A percentile compares a stretch with the other conserved stretches of the same genome.
Conservation (phyloP, 768 basidiomycete genomes). For the Boletus reticuloceps region DNA sequence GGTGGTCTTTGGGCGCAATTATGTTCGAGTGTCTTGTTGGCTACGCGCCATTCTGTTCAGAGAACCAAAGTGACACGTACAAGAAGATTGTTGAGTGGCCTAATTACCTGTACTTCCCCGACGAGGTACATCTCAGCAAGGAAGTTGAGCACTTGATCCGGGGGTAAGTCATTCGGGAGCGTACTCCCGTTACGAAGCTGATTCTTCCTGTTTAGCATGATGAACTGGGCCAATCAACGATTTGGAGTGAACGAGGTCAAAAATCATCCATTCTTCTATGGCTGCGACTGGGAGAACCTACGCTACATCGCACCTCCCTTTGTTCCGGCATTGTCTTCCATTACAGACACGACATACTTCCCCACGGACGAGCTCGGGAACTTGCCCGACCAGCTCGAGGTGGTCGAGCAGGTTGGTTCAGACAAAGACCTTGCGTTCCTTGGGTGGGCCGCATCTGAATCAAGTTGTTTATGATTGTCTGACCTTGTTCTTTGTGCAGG, state of each 20-base stretch:
- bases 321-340: constrained; percentile 87
- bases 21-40: constrained; percentile 99
- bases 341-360: constrained; percentile 96
- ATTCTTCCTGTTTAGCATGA: constrained; percentile 51
- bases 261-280: constrained; percentile 89
- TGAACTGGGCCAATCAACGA: constrained; percentile 78
- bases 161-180: constrained; percentile 46
- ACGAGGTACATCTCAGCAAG: constrained; percentile 89
- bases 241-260: constrained; percentile 86
- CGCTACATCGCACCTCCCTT: constrained; percentile 95
- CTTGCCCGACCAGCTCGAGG: constrained; percentile 56
- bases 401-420: constrained; percentile 58
- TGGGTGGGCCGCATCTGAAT: constrained; percentile 40
- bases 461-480: neutral
- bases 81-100: constrained; percentile 98
- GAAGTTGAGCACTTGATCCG: constrained; percentile 91
- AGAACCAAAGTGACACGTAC: constrained; percentile 96
- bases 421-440: constrained; percentile 70
- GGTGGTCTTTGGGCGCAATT: constrained; percentile 99
- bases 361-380: constrained; percentile 89
- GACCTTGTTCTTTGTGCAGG: constrained; percentile 35
- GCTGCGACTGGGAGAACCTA: constrained; percentile 91
- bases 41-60: constrained; percentile 96
- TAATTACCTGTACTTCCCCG: constrained; percentile 87
- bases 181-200: constrained; percentile 3